phyloP scores from a whole-genome alignment of 1,284 basidiomycete genomes.

The Trametes pubescens region DNA sequence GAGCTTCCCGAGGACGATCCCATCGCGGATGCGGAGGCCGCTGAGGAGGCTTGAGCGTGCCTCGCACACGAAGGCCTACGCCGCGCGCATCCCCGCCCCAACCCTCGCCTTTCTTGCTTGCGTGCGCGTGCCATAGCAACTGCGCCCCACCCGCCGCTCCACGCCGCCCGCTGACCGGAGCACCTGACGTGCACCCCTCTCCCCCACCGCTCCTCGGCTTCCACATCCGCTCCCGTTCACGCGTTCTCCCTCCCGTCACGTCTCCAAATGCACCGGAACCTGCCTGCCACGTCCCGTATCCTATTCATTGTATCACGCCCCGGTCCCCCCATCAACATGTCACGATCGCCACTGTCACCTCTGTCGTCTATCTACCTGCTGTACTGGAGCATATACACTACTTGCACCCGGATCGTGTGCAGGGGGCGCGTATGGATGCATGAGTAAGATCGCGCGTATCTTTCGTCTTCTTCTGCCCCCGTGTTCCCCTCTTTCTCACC shows the following conservation, averaged over 20 bases:
- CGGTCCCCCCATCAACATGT: slow-evolving; percentile 5
- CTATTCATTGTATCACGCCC: slow-evolving; percentile 6
- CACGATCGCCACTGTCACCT: slow-evolving; percentile 7
- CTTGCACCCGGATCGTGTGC: slow-evolving; percentile 28
- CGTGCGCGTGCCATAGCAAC: slow-evolving; percentile 18
- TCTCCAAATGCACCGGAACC: slow-evolving; percentile 8
- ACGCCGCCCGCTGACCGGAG: slow-evolving; percentile 18
- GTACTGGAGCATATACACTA: slow-evolving; percentile 35
- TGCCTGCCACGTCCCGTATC: background rate
- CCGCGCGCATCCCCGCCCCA: background rate
- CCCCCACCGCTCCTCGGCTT: slow-evolving; percentile 2
- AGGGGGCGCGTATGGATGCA: slow-evolving; percentile 1
- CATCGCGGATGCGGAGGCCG: slow-evolving; percentile 3
- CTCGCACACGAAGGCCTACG: slow-evolving; percentile 2
- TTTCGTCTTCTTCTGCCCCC: background rate
- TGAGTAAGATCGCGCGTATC: slow-evolving; percentile 10
- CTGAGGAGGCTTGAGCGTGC: slow-evolving; percentile 3
- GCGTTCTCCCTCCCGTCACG: background rate
- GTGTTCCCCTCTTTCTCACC: background rate
- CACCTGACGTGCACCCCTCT: slow-evolving; percentile 27
- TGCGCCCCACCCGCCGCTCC: slow-evolving; percentile 14
- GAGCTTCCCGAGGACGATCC: slow-evolving; percentile 8
- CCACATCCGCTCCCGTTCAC: background rate
- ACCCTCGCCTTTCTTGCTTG: background rate
- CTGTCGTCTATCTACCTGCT: slow-evolving; percentile 31